Conservation (phyloP, 768 basidiomycete genomes). For the Rhizopogon vinicolor region DNA sequence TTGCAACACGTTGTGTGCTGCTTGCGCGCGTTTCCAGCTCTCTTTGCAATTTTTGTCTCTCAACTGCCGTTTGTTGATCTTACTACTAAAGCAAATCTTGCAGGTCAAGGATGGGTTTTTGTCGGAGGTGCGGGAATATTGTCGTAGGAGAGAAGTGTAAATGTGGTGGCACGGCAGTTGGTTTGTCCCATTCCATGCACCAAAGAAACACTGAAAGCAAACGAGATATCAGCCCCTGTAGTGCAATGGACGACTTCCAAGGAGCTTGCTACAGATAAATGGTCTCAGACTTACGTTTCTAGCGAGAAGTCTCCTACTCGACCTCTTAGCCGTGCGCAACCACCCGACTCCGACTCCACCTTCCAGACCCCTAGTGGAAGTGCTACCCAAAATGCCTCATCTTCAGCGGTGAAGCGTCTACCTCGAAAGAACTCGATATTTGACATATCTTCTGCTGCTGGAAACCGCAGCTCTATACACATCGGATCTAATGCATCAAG, state of each 20-base stretch:
- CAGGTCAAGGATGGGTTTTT: conserved; percentile 63
- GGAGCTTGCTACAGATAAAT: conserved; percentile 53
- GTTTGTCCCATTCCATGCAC: conserved; percentile 39
- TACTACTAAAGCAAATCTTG: not conserved
- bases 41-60: not conserved
- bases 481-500: conserved; percentile 51
- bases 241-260: conserved; percentile 54
- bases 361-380: not conserved
- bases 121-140: conserved; percentile 82
- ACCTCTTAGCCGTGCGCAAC: conserved; percentile 18
- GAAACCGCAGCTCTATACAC: conserved; percentile 50
- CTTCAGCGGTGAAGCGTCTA: conserved; percentile 36
- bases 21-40: not conserved
- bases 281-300: conserved; percentile 77
- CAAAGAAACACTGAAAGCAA: conserved; percentile 10
- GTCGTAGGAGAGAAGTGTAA: conserved; percentile 67
- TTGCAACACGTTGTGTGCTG: not conserved
- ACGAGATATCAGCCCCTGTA: conserved; percentile 50
- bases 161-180: conserved; percentile 77
- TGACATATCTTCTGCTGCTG: conserved; percentile 30
- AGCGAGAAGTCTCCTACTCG: conserved; percentile 44
- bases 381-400: conserved; percentile 10
- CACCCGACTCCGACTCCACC: conserved; percentile 1
- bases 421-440: conserved; percentile 41
- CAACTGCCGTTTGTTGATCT: not conserved